Evolutionary conservation across 306 rosid species (phyloP).

Genomic region (Cucurbita ficifolia): DNA sequence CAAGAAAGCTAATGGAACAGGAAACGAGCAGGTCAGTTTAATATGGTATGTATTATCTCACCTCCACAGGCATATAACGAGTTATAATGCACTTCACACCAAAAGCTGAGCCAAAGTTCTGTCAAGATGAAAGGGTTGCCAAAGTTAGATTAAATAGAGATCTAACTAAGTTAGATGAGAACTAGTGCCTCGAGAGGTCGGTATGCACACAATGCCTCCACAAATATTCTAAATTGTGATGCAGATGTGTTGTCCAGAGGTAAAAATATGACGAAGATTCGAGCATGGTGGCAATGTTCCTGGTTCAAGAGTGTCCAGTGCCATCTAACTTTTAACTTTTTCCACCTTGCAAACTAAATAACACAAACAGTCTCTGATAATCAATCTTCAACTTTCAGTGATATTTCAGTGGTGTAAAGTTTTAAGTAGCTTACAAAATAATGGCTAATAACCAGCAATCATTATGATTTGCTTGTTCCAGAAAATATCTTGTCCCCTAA

Average conservation of each 20-base stretch:
- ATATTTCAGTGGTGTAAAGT: background rate
- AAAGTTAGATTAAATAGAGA: background rate
- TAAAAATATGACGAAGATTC: background rate
- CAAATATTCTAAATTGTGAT: background rate
- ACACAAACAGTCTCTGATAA: background rate
- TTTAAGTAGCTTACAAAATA: background rate
- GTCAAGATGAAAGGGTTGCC: background rate
- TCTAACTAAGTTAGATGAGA: background rate
- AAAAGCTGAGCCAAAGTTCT: constrained; percentile 98
- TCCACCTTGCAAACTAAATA: background rate
- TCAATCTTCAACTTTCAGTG: background rate
- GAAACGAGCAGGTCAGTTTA: background rate
- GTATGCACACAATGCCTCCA: background rate
- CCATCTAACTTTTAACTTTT: background rate
- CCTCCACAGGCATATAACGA: constrained; percentile 70
- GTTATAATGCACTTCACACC: constrained; percentile 99
- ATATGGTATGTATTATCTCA: constrained; percentile 7
- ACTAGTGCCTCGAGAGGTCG: background rate
- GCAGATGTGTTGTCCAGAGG: background rate
- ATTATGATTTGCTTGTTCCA: too few species aligned
- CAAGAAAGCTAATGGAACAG: background rate
- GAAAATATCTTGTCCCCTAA: too few species aligned
- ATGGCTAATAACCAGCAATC: background rate
- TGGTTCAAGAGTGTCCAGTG: background rate
- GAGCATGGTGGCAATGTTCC: background rate